Conservation (phyloP, 2,329 filamentous ascomycete genomes). For the Alternaria tenuissima region DNA sequence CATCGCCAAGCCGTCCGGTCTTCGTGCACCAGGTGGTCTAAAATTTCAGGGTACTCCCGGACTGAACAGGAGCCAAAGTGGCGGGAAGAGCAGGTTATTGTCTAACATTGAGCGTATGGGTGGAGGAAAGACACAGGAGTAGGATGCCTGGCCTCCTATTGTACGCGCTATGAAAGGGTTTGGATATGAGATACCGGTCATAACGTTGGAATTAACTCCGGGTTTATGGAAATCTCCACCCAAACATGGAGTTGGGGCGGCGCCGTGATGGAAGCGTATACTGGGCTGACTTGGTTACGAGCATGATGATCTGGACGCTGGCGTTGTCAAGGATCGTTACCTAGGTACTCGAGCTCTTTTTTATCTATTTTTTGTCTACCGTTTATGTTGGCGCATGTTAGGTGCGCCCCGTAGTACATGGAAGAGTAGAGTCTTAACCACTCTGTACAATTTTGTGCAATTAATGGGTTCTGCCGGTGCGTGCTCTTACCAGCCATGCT, state of each 20-base stretch:
- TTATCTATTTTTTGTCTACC: neutral
- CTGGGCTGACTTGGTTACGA: conserved; percentile 1
- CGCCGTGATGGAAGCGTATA: neutral
- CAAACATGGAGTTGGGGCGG: neutral
- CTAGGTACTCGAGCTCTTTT: neutral
- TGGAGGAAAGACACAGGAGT: conserved; percentile 49
- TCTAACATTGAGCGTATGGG: conserved; percentile 90
- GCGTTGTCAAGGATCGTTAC: neutral
- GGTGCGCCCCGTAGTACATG: too few relatives aligned
- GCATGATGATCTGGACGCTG: conserved; percentile 1
- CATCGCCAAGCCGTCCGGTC: conserved; percentile 61
- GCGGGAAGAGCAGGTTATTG: conserved; percentile 75
- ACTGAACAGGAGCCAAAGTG: conserved; percentile 46
- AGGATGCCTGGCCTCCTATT: conserved; percentile 17
- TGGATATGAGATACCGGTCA: conserved; percentile 6
- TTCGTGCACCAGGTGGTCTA: conserved; percentile 65
- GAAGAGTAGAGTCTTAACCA: neutral
- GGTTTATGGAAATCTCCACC: neutral
- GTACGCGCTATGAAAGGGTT: conserved; percentile 7
- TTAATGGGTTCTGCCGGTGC: neutral
- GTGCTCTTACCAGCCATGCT: neutral
- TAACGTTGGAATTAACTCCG: neutral
- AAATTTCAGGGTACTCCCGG: conserved; percentile 41
- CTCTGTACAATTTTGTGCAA: neutral
- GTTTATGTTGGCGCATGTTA: neutral